Conservation (phyloP, 2,329 filamentous ascomycete genomes). For the Nothophoma quercina region DNA sequence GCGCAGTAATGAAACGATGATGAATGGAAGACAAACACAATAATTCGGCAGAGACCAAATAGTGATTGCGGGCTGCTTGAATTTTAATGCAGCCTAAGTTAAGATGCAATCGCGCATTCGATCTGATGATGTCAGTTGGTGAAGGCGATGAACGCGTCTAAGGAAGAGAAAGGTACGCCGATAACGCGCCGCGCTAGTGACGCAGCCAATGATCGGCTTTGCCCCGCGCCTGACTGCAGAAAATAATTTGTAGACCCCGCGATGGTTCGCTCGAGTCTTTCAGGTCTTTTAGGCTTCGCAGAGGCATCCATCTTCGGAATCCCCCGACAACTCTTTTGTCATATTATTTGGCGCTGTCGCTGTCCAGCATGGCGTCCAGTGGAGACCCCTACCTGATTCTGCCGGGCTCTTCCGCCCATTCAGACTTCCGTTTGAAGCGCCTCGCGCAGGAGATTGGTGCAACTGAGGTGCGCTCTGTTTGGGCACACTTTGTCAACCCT, state of each 20-base stretch:
- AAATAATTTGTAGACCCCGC: conserved; percentile 14
- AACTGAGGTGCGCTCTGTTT: conserved; percentile 57
- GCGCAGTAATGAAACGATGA: neutral
- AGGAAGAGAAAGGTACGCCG: conserved; percentile 9
- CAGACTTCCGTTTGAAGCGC: conserved; percentile 57
- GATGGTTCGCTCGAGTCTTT: conserved; percentile 10
- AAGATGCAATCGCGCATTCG: no score
- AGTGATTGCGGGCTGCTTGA: no score
- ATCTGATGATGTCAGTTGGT: neutral
- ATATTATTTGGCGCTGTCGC: conserved; percentile 21
- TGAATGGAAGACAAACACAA: neutral
- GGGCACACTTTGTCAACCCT: conserved; percentile 60
- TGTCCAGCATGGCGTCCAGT: conserved; percentile 40
- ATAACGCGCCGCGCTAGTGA: conserved; percentile 18
- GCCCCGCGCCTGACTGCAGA: conserved; percentile 4
- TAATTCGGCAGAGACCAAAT: no score
- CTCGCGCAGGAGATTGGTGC: conserved; percentile 57
- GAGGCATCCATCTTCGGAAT: conserved; percentile 24
- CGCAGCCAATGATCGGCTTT: conserved; percentile 14
- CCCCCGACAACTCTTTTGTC: conserved; percentile 19
- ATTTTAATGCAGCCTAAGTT: no score
- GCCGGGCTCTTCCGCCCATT: conserved; percentile 63
- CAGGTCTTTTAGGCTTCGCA: conserved; percentile 24
- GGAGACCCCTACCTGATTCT: conserved; percentile 54
- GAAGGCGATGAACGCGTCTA: neutral